These are phyloP conservation scores for Boletus tylopilopsis DNA, from an alignment of 768 basidiomycete genomes.

Conservation along the genomic window DNA sequence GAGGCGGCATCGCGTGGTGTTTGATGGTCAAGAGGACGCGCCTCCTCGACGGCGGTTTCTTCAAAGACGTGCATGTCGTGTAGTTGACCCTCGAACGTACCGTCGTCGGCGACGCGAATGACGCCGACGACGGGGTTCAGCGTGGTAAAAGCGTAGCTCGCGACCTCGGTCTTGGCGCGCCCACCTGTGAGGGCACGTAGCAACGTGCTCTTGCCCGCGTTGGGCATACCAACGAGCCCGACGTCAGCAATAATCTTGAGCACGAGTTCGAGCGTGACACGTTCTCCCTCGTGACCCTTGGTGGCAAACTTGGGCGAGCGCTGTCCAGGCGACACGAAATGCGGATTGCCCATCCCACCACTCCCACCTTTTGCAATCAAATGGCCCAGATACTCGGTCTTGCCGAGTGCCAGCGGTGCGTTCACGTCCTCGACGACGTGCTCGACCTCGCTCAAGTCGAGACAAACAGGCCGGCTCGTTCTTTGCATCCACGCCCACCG, in stretches of 20 bases:
- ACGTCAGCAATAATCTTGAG: constrained; percentile 93
- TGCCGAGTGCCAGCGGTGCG: constrained; percentile 61
- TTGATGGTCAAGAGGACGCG: constrained; percentile 37
- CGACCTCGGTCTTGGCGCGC: constrained; percentile 78
- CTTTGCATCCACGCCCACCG: constrained; percentile 45
- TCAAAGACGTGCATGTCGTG: constrained; percentile 52
- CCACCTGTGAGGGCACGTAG: constrained; percentile 87
- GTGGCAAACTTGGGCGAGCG: constrained; percentile 88
- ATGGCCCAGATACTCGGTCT: constrained; percentile 51
- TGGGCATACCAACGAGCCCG: constrained; percentile 95
- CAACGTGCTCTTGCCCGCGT: constrained; percentile 90
- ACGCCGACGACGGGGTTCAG: constrained; percentile 92
- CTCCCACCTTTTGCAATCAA: constrained; percentile 72
- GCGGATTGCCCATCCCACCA: constrained; percentile 87
- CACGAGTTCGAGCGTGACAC: constrained; percentile 80
- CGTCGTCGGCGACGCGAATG: constrained; percentile 78
- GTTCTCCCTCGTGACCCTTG: constrained; percentile 66
- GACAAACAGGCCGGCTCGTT: constrained; percentile 41
- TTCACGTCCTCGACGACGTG: constrained; percentile 30
- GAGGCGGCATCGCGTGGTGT: not conserved
- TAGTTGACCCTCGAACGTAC: constrained; percentile 63
- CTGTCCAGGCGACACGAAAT: constrained; percentile 64
- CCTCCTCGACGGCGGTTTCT: constrained; percentile 59
- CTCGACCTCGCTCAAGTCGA: constrained; percentile 60
- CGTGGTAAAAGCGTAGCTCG: constrained; percentile 92